Base-by-base conservation (phyloP, 305 asterid species). In the Fraxinus albicans region DNA sequence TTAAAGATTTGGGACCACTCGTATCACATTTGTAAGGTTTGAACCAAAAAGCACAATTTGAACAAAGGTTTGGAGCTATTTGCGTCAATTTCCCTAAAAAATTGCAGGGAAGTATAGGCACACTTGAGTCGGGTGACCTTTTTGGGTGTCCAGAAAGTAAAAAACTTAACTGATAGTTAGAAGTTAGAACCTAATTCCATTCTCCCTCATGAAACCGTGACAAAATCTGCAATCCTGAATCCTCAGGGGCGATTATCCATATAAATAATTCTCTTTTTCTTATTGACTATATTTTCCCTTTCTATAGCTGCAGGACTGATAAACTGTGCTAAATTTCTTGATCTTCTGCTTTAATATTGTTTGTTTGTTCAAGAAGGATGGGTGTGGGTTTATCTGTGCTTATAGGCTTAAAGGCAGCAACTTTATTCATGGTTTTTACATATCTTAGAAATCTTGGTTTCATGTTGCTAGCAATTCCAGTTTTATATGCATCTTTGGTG, bases 371-470 rank as follows among this genome's bases (percentile, higher is more conserved):
- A 78, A 69, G 82, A 76, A 70, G 15, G 72, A 95, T 96, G 98
- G 98, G 94, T 72, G 87, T 92, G 81, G 98, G 98, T 79, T 86
- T 93, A 81, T 93, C 97, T 19, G 78, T 88, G 13, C 93, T 94
- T 73, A 86, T 96, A 88, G 94, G 92, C 77, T 44, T 94, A 85
- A 94, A 96, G 86, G 89, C 93, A 10, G 89, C 91, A 84, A 40
- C 92, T 84, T 80, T 89, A 27, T 92, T 93, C 90, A 15, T 84
- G 27, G 60, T 89, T 84, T 91, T 94, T 72, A 82, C 89, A 72
- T 83, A 84, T n/a, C 88, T 94, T 25, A 90, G 87, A 74, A 76
- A 84, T 63, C 78, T 90, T 15, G 83, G 93, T 15, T 91, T 88
- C 89, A 81, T 76, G 79, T 63, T 90, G 78, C 77, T 96, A 13